Base-by-base conservation (phyloP, 176 grass and related monocot species). In the Panicum miliaceum region DNA sequence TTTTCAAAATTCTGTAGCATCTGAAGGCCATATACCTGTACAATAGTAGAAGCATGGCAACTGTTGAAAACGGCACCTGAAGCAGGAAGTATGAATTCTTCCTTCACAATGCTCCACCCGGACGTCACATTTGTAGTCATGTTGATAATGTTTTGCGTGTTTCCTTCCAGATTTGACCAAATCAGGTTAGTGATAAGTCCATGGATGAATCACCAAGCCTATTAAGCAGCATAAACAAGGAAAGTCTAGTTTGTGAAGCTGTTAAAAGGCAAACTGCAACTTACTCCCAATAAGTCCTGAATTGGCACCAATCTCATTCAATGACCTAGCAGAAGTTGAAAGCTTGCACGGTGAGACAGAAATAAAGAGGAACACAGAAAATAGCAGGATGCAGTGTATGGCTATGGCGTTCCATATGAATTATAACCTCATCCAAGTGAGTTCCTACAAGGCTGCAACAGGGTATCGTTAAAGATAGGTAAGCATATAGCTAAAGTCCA, bases 11-110 rank as follows among this genome's bases (percentile, higher is more conserved):
- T 3, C 0, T 15, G 32, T 29, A 22, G 19, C 46, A 41, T 80
- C 8, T 22, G 48, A 66, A 71, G 43, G 18, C 4, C 45, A 82
- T 64, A 53, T 78, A 93, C 91, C 88, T 88, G 61, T 54, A 93
- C 86, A 71, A 96, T 93, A 60, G 94, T 96, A 37, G 94, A 96
- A 87, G 94, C 91, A 85, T 93, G 94, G 37, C 94, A 96, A 26
- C 86, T 92, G 40, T 83, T 89, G 78, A 93, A 96, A 80, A 89
- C 81, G 32, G 68, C 77, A 57, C 42, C 74, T 48, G 72, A 81
- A 53, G 53, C 84, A 50, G 47, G 79, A 84, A 86, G 85, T 75
- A 76, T 88, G 47, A 91, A 88, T 32, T 90, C 89, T 69, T 94
- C 84, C 77, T 88, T 91, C 46, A 90, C 57, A 13, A 91, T 67